These are phyloP conservation scores for Paratinospora sagittata DNA, from an alignment of 164 flowering plant genomes.

Conservation along the genomic window DNA sequence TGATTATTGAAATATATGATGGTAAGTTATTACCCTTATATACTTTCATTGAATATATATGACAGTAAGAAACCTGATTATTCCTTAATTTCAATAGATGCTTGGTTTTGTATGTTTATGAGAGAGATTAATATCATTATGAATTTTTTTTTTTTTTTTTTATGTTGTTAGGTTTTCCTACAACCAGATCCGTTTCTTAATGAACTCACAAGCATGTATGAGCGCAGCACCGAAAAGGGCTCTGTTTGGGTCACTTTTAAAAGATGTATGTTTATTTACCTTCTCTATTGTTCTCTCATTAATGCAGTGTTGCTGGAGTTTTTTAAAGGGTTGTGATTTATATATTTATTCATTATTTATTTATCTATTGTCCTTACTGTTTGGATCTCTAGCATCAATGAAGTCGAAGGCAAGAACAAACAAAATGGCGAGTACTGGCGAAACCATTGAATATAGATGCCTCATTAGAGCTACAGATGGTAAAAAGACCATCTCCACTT, in stretches of 20 bases:
- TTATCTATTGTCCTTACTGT: neutral
- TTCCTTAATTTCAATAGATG: too few relatives aligned
- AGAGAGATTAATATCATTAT: neutral
- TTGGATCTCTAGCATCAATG: conserved; percentile 51
- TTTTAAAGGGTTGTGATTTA: too few relatives aligned
- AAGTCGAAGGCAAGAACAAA: conserved; percentile 55
- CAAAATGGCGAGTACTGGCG: conserved; percentile 53
- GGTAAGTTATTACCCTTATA: too few relatives aligned
- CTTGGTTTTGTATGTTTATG: too few relatives aligned
- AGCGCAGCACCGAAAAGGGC: conserved; percentile 56
- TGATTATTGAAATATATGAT: too few relatives aligned
- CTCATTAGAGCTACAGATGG: conserved; percentile 77
- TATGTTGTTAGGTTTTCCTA: conserved; percentile 42
- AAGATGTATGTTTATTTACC: conserved; percentile 42
- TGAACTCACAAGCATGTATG: conserved; percentile 83
- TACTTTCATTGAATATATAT: too few relatives aligned
- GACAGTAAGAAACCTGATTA: too few relatives aligned
- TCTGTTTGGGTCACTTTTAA: conserved; percentile 88
- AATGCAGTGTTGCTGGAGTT: neutral
- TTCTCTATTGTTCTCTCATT: neutral
- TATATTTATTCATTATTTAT: neutral
- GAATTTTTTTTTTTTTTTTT: too few relatives aligned
- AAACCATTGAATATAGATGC: conserved; percentile 59
- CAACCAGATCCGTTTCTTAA: conserved; percentile 79
- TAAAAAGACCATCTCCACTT: conserved; percentile 72